Evolutionary conservation across 257 asterid genomes (phyloP).

Genomic region (Nicotiana attenuata): DNA sequence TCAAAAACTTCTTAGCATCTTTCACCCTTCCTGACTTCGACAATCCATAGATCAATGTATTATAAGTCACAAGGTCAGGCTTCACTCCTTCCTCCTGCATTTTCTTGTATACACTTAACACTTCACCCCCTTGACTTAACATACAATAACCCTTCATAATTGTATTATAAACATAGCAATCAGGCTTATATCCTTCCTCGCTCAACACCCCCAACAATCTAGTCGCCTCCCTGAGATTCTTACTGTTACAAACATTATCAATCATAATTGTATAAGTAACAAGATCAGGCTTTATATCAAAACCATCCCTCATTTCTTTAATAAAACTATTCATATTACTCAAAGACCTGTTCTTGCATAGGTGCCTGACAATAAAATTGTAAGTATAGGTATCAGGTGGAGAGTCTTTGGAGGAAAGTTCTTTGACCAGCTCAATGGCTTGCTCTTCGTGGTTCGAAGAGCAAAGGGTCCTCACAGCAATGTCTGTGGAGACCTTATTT

Average conservation of each 20-base stretch:
- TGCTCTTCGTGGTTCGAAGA: constrained; percentile 64
- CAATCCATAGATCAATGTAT: constrained; percentile 77
- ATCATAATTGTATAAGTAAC: constrained; percentile 94
- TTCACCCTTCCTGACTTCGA: constrained; percentile 72
- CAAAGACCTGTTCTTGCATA: constrained; percentile 61
- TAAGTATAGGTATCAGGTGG: constrained; percentile 67
- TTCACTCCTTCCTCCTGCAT: constrained; percentile 79
- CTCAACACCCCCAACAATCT: constrained; percentile 54
- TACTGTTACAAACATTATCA: constrained; percentile 84
- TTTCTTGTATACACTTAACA: constrained; percentile 65
- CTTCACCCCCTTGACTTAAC: constrained; percentile 62
- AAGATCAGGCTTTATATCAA: constrained; percentile 71
- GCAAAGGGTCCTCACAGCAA: constrained; percentile 78
- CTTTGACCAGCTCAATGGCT: constrained; percentile 69
- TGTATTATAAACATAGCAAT: constrained; percentile 81
- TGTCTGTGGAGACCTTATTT: constrained; percentile 55
- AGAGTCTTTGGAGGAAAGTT: constrained; percentile 46
- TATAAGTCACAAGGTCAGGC: constrained; percentile 75
- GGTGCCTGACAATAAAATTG: constrained; percentile 71
- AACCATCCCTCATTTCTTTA: constrained; percentile 57
- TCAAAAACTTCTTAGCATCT: constrained; percentile 71
- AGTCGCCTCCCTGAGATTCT: constrained; percentile 86
- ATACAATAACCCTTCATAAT: constrained; percentile 86
- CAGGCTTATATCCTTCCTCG: constrained; percentile 80
- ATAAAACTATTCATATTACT: constrained; percentile 50